Evolutionary conservation across 129 eudicot genomes (phyloP), one percentile per base, ranked within the genome.

Genomic region (Calendula officinalis): DNA sequence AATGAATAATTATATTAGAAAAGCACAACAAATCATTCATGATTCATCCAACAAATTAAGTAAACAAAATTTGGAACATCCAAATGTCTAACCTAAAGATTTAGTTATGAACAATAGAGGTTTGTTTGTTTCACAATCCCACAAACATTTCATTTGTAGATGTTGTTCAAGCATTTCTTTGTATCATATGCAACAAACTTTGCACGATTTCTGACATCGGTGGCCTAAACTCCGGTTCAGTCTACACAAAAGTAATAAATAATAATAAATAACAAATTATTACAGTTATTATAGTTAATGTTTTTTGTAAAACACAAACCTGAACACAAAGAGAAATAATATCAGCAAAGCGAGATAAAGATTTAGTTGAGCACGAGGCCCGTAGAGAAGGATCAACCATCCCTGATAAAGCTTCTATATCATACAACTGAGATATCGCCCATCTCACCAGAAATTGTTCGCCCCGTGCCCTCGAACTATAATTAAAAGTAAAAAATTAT

Each of bases 211-310:
- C 98, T 13, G 98, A 92, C 87, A 88, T 85, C 0, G 95, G 95
- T 13, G 98, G 98, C 79, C 98, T 78, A 76, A 92, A 92, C 64
- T 92, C 98, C 6, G 96, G 98, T 64, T 85, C 96, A 8, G 82
- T 66, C 98, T 92, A 74, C 35, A 59, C 13, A 22, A 74, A 1
- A n/a, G 11, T n/a, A n/a, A n/a, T n/a, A 63, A 5, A n/a, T 12
- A 33, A 50, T 4, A 12, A 13, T 7, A n/a, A 17, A 70, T 35
- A 16, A 14, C 35, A 14, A 57, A 35, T 32, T 35, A 37, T 12
- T 16, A 11, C 5, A 3, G 15, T 36, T 57, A 8, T 12, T 57
- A 9, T 12, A 37, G 30, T n/a, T 32, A 8, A 16, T 36, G 36
- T 37, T 50, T 8, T 7, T 8, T 0, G 30, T 22, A 22, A 22